These are phyloP conservation scores for Colletotrichum scovillei DNA, from an alignment of 2,329 filamentous ascomycete species.

Conservation along the genomic window DNA sequence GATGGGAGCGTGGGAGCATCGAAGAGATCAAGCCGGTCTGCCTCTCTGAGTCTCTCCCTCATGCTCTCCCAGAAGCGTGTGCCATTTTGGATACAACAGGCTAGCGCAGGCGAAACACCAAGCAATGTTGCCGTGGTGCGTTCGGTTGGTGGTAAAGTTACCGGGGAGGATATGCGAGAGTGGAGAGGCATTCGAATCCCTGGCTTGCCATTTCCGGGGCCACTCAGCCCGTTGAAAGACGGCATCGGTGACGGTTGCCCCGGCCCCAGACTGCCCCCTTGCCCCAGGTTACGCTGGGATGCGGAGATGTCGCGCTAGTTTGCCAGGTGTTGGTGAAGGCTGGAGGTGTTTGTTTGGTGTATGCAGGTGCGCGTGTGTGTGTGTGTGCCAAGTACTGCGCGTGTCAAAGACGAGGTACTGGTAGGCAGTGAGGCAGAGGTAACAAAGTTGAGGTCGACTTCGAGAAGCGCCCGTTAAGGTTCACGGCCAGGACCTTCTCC, in stretches of 20 bases:
- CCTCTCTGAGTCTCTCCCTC: neutral
- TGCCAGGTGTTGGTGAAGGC: neutral
- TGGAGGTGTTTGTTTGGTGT: neutral
- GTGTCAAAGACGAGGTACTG: neutral
- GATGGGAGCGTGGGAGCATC: slow-evolving; percentile 8
- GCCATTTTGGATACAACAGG: slow-evolving; percentile 7
- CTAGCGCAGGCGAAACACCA: slow-evolving; percentile 3
- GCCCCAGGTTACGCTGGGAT: slow-evolving; percentile 25
- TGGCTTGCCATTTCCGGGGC: slow-evolving; percentile 1
- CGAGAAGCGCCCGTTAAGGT: neutral
- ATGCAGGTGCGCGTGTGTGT: neutral
- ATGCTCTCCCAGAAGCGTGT: neutral
- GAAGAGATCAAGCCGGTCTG: neutral
- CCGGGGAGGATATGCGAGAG: slow-evolving; percentile 4
- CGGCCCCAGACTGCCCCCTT: slow-evolving; percentile 23
- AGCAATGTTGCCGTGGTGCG: slow-evolving; percentile 2
- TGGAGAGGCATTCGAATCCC: slow-evolving; percentile 14
- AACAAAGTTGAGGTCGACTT: neutral
- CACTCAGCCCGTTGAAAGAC: slow-evolving; percentile 1
- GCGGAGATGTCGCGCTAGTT: slow-evolving; percentile 4
- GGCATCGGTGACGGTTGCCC: slow-evolving; percentile 33
- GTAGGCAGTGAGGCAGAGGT: neutral
- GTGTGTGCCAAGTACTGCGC: neutral
- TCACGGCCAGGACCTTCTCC: slow-evolving; percentile 18
- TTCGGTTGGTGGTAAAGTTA: slow-evolving; percentile 15